Evolutionary conservation across 306 rosid species (phyloP).

Genomic region (Hylodesmum podocarpum): DNA sequence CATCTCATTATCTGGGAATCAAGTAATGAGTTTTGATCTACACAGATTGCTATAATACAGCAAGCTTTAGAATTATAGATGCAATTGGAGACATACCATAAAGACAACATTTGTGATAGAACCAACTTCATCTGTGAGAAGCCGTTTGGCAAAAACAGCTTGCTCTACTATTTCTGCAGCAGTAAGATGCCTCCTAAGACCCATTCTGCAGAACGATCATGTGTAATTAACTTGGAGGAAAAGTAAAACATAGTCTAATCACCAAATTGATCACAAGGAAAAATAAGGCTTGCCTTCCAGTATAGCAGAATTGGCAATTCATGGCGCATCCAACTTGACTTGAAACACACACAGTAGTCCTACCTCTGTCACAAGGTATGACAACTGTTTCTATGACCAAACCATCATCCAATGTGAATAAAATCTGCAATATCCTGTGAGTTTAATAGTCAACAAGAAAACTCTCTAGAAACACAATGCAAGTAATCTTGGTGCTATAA

Average conservation of each 20-base stretch:
- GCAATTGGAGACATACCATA: slow-evolving; percentile 59
- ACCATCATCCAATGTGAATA: slow-evolving; percentile 80
- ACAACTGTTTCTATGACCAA: slow-evolving; percentile 81
- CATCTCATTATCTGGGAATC: background rate
- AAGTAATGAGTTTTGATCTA: background rate
- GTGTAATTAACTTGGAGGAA: slow-evolving; percentile 11
- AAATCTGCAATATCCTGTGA: slow-evolving; percentile 93
- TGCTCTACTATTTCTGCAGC: slow-evolving; percentile 96
- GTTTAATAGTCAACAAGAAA: slow-evolving; percentile 62
- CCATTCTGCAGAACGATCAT: slow-evolving; percentile 73
- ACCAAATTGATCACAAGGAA: slow-evolving; percentile 16
- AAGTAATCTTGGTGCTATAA: background rate
- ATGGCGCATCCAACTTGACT: slow-evolving; percentile 98
- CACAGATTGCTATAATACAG: background rate
- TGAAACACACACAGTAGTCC: slow-evolving; percentile 92
- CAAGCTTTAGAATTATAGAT: background rate
- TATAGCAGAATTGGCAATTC: slow-evolving; percentile 95
- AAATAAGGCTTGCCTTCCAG: slow-evolving; percentile 72
- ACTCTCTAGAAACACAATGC: slow-evolving; percentile 38
- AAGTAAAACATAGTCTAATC: background rate
- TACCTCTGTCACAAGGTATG: slow-evolving; percentile 78
- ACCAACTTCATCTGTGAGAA: slow-evolving; percentile 84
- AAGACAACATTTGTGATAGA: slow-evolving; percentile 84
- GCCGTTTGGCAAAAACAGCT: slow-evolving; percentile 74
- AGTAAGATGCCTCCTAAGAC: slow-evolving; percentile 77